These are phyloP conservation scores for Amphicarpaea edgeworthii DNA, from an alignment of 306 rosid genomes.

Conservation along the genomic window DNA sequence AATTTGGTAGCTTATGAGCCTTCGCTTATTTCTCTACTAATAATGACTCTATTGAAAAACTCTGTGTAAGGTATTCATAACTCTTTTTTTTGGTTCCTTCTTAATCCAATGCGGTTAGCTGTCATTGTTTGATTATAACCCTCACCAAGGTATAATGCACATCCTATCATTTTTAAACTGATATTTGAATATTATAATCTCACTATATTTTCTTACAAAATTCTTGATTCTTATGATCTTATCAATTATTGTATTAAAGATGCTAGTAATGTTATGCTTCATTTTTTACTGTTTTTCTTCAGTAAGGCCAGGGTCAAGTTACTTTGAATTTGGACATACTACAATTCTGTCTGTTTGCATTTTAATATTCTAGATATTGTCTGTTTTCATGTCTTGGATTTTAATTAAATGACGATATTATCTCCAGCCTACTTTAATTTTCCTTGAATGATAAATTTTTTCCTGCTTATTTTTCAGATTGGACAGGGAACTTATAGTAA, in stretches of 20 bases:
- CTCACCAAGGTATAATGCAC: neutral
- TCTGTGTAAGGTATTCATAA: neutral
- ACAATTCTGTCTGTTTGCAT: neutral
- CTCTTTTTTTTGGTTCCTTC: neutral
- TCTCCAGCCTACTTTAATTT: slow-evolving; percentile 16
- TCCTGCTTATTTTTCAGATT: slow-evolving; percentile 63
- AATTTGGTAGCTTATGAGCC: slow-evolving; percentile 7
- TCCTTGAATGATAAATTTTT: slow-evolving; percentile 21
- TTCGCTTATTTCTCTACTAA: neutral
- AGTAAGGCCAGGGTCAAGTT: neutral
- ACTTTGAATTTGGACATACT: neutral
- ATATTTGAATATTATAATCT: slow-evolving; percentile 6
- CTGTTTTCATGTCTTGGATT: neutral
- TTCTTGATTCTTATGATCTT: slow-evolving; percentile 9
- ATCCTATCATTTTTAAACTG: neutral
- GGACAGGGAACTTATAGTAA: slow-evolving; percentile 98
- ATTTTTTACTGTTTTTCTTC: neutral
- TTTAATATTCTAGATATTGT: slow-evolving; percentile 25
- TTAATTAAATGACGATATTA: slow-evolving; percentile 25
- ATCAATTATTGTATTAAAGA: slow-evolving; percentile 3
- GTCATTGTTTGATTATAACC: neutral
- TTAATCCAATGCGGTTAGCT: neutral
- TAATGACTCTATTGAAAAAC: slow-evolving; percentile 20
- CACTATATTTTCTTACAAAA: neutral
- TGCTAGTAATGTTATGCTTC: slow-evolving; percentile 33